Conservation (phyloP, 2,329 filamentous ascomycete species). For the Stagonosporopsis cucurbitacearum region DNA sequence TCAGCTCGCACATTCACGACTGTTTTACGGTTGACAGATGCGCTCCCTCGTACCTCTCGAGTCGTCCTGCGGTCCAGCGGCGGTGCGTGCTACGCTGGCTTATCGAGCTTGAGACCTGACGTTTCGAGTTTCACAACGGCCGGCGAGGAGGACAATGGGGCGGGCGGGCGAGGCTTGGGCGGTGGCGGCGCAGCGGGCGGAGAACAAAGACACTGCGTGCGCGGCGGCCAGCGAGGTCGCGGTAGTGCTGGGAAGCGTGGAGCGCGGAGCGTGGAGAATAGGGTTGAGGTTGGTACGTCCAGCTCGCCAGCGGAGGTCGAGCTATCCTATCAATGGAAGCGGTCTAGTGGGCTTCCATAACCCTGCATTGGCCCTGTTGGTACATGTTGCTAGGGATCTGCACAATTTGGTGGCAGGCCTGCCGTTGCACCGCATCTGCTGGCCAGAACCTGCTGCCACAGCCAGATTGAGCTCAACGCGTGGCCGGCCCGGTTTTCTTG, state of each 20-base stretch:
- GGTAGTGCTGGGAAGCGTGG: slow-evolving; percentile 23
- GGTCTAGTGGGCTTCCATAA: slow-evolving; percentile 27
- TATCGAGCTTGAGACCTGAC: slow-evolving; percentile 49
- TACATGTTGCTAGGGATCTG: slow-evolving; percentile 26
- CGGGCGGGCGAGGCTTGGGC: slow-evolving; percentile 22
- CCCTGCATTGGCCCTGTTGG: slow-evolving; percentile 30
- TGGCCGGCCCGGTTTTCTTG: slow-evolving; percentile 23
- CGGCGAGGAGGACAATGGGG: slow-evolving; percentile 33
- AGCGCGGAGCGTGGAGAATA: slow-evolving; percentile 23
- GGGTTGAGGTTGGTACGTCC: slow-evolving; percentile 29
- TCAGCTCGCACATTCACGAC: slow-evolving; percentile 35
- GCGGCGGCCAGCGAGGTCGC: slow-evolving; percentile 29
- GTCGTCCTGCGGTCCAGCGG: slow-evolving; percentile 36
- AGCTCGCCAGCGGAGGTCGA: slow-evolving; percentile 26
- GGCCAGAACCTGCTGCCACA: slow-evolving; percentile 25
- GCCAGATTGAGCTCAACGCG: slow-evolving; percentile 22
- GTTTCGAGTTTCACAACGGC: slow-evolving; percentile 45
- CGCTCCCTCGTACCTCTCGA: slow-evolving; percentile 41
- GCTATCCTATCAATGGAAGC: slow-evolving; percentile 27
- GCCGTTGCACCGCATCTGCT: slow-evolving; percentile 21
- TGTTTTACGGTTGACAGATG: slow-evolving; percentile 27
- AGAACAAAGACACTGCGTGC: slow-evolving; percentile 32
- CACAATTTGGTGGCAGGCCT: slow-evolving; percentile 24
- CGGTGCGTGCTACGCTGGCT: slow-evolving; percentile 45
- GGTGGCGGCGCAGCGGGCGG: slow-evolving; percentile 21